Conservation (phyloP, 345 rosid species). For the Brassica incana region DNA sequence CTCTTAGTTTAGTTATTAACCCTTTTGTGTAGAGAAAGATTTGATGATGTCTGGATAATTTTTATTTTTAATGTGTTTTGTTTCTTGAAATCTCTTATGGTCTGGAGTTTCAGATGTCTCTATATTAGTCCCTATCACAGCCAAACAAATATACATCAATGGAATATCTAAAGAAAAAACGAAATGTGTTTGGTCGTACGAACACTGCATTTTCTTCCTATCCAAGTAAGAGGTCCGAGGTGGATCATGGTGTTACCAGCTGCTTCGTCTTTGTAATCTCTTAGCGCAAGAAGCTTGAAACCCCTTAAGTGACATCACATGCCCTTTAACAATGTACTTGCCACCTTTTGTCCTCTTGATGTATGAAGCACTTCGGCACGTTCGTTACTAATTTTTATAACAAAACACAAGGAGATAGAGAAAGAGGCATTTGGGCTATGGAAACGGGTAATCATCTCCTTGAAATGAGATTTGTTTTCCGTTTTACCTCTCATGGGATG, state of each 20-base stretch:
- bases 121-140: too few species aligned
- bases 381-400: not conserved
- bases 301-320: slow-evolving; percentile 55
- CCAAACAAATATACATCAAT: too few species aligned
- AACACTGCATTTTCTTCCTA: slow-evolving; percentile 70
- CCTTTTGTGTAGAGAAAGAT: slow-evolving; percentile 36
- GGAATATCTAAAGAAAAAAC: too few species aligned
- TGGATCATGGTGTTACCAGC: slow-evolving; percentile 70
- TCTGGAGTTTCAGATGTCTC: not conserved
- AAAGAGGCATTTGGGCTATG: slow-evolving; percentile 52
- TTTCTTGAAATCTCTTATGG: slow-evolving; percentile 15
- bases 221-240: slow-evolving; percentile 63
- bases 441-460: not conserved
- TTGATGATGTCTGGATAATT: slow-evolving; percentile 20
- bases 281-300: slow-evolving; percentile 58
- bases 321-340: slow-evolving; percentile 63
- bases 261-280: slow-evolving; percentile 75
- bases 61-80: slow-evolving; percentile 11
- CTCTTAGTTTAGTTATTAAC: slow-evolving; percentile 9
- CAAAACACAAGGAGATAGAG: not conserved
- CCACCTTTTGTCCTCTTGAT: slow-evolving; percentile 67
- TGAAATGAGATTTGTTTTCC: not conserved
- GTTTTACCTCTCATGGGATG: slow-evolving; percentile 59
- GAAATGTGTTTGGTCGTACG: slow-evolving; percentile 58
- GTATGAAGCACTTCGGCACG: too few species aligned